These are phyloP conservation scores for Ophiocordyceps unilateralis DNA, from an alignment of 2,329 filamentous ascomycete genomes.

Conservation along the genomic window DNA sequence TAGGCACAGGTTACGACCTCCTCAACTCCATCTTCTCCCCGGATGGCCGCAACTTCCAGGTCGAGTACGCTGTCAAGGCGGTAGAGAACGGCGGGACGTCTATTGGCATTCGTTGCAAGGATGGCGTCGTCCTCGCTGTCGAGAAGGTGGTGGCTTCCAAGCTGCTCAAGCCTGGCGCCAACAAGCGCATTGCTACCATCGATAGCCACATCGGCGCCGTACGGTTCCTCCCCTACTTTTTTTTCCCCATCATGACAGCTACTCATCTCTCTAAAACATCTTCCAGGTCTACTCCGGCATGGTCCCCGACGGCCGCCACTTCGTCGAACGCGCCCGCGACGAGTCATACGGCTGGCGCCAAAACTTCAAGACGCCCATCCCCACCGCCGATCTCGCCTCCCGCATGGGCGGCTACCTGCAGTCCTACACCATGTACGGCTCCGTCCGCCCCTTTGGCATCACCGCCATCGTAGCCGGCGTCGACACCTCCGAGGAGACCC, in stretches of 20 bases:
- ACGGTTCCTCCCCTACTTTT: conserved; percentile 20
- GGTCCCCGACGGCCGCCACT: conserved; percentile 87
- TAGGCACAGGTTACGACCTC: conserved; percentile 98
- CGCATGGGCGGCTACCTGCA: conserved; percentile 94
- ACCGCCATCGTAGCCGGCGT: conserved; percentile 87
- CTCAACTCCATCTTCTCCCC: conserved; percentile 99
- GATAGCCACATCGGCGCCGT: conserved; percentile 90
- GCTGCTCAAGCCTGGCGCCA: conserved; percentile 83
- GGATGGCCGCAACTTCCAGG: conserved; percentile 97
- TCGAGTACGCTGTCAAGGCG: conserved; percentile 96
- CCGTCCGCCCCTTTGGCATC: conserved; percentile 90
- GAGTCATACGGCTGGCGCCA: conserved; percentile 84
- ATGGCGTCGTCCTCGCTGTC: conserved; percentile 86
- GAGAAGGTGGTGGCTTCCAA: conserved; percentile 96
- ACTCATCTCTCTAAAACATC: background rate
- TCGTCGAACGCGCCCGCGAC: conserved; percentile 83
- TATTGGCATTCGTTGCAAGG: conserved; percentile 90
- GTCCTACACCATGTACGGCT: conserved; percentile 93
- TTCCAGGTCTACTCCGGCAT: conserved; percentile 82
- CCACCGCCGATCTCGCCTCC: conserved; percentile 70
- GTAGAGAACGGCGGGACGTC: conserved; percentile 96
- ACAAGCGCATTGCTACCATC: conserved; percentile 91
- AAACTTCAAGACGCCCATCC: conserved; percentile 88
- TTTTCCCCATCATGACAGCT: background rate
- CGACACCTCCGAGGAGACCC: conserved; percentile 72